Base-by-base conservation (phyloP, 345 rosid genomes). In the Eucalyptus urophylla region DNA sequence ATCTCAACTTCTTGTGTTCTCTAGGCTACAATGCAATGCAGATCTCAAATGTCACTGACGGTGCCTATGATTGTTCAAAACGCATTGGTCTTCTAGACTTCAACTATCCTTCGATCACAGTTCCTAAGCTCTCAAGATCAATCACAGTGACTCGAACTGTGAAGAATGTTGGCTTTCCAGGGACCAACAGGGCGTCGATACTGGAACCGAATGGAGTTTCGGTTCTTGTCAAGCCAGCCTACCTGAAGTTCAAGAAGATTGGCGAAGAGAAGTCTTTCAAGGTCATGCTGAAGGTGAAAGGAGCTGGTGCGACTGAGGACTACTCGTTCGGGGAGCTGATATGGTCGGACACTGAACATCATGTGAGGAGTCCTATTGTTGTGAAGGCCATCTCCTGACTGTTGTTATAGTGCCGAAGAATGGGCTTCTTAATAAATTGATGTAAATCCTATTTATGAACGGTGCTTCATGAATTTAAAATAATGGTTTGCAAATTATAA, bases 71-170 rank as follows among this genome's bases (percentile, higher is more conserved):
- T 13, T 97, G 98, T 91, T 91, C 98, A 6, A 90, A 90, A 88
- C 88, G 89, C 90, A 58, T 67, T 5, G 92, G 88, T 60, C 93
- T 94, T 86, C 80, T 89, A 60, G 89, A 93, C 91, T 96, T 98
- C 92, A 98, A 98, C 93, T 95, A 98, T 92, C 99, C 99, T 88
- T 95, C 99, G 14, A 95, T 98, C 86, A 91, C 96, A 9, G 88
- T 97, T 86, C 92, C 95, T 31, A 76, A 90, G 54, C 87, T 96
- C 40, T 87, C 89, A 3, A 90, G 88, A 29, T 88, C 92, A 43
- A 89, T 94, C 44, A 92, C 92, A 2, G 88, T 95, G 88, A 92
- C 92, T 22, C 91, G 98, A 53, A 96, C 91, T 1, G 88, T 96
- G 47, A 98, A 93, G 92, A 97, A 95, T 86, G 97, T 95, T 31